phyloP scores from a whole-genome alignment of 202 grass and related monocot species.

The Panicum hallii region DNA sequence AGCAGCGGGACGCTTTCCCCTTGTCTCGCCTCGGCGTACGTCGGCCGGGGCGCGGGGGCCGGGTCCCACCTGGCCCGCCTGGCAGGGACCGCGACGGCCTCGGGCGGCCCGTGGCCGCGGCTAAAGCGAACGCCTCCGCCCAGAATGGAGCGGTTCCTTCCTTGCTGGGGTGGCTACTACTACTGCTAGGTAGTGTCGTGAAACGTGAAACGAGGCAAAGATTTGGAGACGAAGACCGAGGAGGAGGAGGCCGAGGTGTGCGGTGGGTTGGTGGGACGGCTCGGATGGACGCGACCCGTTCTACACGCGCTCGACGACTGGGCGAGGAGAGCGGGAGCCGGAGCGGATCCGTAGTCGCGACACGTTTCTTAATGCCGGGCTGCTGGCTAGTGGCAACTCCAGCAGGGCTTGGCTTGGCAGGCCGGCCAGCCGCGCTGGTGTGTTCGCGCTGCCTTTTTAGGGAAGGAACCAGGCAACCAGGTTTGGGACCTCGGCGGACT shows the following conservation, averaged over 20 bases:
- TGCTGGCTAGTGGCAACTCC: not conserved
- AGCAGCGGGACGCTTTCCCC: not conserved
- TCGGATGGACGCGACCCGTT: conserved; percentile 14
- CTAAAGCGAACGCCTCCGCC: not conserved
- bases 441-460: no score
- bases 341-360: no score
- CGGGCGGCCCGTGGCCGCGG: not conserved
- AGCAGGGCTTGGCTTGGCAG: not conserved
- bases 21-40: not conserved
- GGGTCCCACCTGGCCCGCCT: rapidly evolving
- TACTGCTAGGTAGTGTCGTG: not conserved
- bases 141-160: not conserved
- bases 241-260: not conserved
- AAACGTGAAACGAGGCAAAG: not conserved
- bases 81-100: not conserved
- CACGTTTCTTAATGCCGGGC: not conserved
- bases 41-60: not conserved
- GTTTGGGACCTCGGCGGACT: not conserved
- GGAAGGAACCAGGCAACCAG: not conserved
- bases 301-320: not conserved
- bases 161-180: not conserved
- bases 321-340: not conserved
- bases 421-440: no score
- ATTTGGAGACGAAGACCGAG: not conserved
- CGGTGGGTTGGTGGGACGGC: conserved; percentile 26